Conservation (phyloP, 1,284 basidiomycete genomes). For the Ustanciosporium gigantosporum region DNA sequence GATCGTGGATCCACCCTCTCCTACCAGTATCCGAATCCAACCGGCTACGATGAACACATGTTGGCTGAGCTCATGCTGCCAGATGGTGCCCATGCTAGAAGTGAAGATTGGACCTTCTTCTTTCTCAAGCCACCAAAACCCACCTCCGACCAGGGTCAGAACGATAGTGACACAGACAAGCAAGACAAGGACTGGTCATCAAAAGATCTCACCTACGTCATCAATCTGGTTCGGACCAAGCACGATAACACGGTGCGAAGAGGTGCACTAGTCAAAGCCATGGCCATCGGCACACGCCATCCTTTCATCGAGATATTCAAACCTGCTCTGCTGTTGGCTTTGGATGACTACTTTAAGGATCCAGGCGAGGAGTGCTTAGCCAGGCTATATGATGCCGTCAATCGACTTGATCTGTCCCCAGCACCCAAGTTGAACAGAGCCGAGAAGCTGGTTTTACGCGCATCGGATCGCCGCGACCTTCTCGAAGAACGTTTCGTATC, state of each 20-base stretch:
- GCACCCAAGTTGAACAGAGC: conserved; percentile 76
- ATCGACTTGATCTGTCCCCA: conserved; percentile 81
- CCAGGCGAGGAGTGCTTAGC: conserved; percentile 85
- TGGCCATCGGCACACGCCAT: conserved; percentile 92
- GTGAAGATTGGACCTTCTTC: conserved; percentile 98
- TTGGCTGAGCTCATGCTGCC: conserved; percentile 97
- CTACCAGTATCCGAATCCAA: conserved; percentile 44
- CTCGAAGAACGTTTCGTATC: conserved; percentile 72
- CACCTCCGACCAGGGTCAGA: too few relatives aligned
- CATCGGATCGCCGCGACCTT: conserved; percentile 80
- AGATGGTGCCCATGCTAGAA: conserved; percentile 89
- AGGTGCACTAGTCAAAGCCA: conserved; percentile 90
- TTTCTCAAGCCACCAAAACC: conserved; percentile 67
- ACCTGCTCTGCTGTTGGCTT: conserved; percentile 88
- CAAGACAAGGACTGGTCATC: conserved; percentile 12
- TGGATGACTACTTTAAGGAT: conserved; percentile 90
- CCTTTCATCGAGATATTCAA: conserved; percentile 98
- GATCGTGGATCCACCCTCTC: conserved; percentile 53
- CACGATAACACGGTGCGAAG: conserved; percentile 83
- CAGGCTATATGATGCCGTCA: conserved; percentile 87
- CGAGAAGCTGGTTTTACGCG: conserved; percentile 86
- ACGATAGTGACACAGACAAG: background rate
- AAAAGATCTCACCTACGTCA: conserved; percentile 69
- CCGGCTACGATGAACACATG: conserved; percentile 63
- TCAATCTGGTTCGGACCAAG: conserved; percentile 94